phyloP scores from a whole-genome alignment of 2,329 filamentous ascomycete species.

The Colletotrichum australisinense region DNA sequence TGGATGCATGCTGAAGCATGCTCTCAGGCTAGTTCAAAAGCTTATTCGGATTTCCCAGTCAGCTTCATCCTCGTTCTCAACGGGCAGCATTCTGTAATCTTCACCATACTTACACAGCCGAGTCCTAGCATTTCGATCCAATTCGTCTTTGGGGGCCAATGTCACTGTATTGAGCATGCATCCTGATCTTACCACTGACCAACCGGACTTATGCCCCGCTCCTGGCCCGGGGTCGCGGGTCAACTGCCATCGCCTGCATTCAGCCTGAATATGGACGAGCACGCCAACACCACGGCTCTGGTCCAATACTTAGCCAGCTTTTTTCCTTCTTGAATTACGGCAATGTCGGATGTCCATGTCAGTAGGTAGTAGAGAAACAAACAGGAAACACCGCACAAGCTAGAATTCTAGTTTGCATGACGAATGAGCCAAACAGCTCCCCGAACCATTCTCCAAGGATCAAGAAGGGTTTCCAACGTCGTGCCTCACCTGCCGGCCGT shows the following conservation, averaged over 20 bases:
- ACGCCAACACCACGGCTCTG: neutral
- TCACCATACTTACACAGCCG: neutral
- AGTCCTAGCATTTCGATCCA: neutral
- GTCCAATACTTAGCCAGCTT: neutral
- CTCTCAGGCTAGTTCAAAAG: neutral
- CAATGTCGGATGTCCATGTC: too few relatives aligned
- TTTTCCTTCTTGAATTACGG: neutral
- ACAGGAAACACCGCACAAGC: neutral
- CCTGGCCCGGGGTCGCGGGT: neutral
- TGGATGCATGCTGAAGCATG: neutral
- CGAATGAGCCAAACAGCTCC: neutral
- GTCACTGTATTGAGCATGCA: neutral
- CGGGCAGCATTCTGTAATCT: neutral
- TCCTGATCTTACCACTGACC: neutral
- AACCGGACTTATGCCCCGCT: neutral
- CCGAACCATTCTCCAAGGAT: neutral
- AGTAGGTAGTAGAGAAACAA: neutral
- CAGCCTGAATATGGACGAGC: slow-evolving; percentile 18
- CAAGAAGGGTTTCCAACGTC: neutral
- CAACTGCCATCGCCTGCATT: slow-evolving; percentile 1
- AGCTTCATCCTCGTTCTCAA: neutral
- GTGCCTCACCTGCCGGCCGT: neutral
- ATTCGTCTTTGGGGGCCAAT: neutral
- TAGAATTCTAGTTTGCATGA: neutral
- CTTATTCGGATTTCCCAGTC: neutral